Base-by-base conservation (phyloP, 768 basidiomycete genomes). In the Stropharia rugosoannulata region DNA sequence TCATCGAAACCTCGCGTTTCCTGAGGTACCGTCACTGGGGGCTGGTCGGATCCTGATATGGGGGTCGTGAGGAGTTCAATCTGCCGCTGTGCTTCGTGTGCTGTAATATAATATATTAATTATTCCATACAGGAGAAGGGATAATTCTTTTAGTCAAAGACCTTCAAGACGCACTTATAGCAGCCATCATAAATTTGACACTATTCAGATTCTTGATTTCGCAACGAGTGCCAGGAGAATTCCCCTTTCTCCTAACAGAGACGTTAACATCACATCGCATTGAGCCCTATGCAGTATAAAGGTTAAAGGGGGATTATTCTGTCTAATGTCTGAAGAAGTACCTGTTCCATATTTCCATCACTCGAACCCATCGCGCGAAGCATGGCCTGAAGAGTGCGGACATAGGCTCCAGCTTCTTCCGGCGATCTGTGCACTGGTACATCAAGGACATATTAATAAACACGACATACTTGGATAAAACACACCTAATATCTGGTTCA, bases 121-220 rank as follows among this genome's bases (percentile, higher is more conserved):
- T 29, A 44, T 62, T 49, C n/a, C 35, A 16, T 4, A 10, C 7
- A 18, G 45, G 37, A 44, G 46, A 27, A 45, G 41, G 32, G 12
- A 40, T 22, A 22, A 22, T 22, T 22, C n/a, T 22, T 22, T 9
- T 51, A 22, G 8, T 35, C 36, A 6, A 19, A 25, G 42, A 47
- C 39, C 41, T 27, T 49, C 49, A 12, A 22, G 42, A 73, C 82
- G 13, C 55, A 97, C 96, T 80, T 49, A 98, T 93, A 11, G 95
- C 96, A 15, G 83, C 79, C 69, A 82, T 82, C 74, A 94, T 87
- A 69, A 89, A 94, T 59, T 83, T 84, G 41, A 97, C 78, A 51
- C 93, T 94, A 67, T 98, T 98, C 41, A 99, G 79, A 64, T 99
- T 99, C 72, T 99, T 99, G 63, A 99, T 85, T 71, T 99, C 96